Evolutionary conservation across 257 asterid species (phyloP).

Genomic region (Parsonsia alboflavescens): DNA sequence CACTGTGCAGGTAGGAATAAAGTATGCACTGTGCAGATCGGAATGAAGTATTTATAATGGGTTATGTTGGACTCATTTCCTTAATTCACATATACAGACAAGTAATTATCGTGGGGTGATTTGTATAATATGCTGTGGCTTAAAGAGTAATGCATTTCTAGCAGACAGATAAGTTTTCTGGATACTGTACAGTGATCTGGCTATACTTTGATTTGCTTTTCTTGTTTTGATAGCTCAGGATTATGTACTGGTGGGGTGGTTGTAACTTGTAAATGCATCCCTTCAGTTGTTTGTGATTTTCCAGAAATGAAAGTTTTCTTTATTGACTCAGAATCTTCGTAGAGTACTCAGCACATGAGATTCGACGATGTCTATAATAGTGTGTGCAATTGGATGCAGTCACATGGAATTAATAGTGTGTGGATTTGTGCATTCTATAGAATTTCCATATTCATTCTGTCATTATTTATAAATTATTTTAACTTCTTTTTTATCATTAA

Average conservation of each 20-base stretch:
- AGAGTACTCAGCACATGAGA: background rate
- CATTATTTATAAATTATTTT: too few species aligned
- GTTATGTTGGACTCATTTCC: background rate
- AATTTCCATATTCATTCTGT: too few species aligned
- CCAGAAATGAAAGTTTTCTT: background rate
- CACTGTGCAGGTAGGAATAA: background rate
- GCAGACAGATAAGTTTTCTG: background rate
- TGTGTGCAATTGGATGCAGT: too few species aligned
- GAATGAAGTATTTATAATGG: background rate
- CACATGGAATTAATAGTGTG: too few species aligned
- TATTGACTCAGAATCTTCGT: background rate
- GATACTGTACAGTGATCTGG: background rate
- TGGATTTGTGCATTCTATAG: too few species aligned
- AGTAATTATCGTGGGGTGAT: constrained; percentile 1
- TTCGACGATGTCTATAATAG: too few species aligned
- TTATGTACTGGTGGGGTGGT: background rate
- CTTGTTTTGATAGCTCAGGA: background rate
- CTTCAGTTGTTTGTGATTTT: background rate
- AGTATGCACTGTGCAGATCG: background rate
- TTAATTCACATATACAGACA: background rate
- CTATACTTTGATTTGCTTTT: background rate
- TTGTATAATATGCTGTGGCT: background rate
- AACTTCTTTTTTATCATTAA: too few species aligned
- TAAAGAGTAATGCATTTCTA: background rate
- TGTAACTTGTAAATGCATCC: constrained; percentile 9